Percentiles rank a stretch among this genome's conserved stretches.
These are phyloP conservation scores for Elsinoe fawcettii DNA, from an alignment of 2,329 filamentous ascomycete species.

Conservation along the genomic window DNA sequence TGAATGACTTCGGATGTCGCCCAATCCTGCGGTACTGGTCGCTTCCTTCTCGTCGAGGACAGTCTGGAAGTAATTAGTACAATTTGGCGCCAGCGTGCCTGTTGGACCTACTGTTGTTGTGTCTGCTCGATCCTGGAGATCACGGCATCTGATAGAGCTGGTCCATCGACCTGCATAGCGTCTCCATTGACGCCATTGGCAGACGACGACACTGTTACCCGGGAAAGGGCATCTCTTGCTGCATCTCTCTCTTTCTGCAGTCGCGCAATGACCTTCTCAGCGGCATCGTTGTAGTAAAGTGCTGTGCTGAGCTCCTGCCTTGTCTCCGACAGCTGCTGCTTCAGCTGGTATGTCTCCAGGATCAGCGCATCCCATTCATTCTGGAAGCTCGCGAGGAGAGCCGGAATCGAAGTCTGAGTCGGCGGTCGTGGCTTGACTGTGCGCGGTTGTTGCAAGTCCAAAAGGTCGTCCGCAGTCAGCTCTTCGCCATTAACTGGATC, in stretches of 20 bases:
- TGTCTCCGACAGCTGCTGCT: slow-evolving; percentile 81
- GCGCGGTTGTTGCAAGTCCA: slow-evolving; percentile 76
- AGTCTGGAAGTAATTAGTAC: slow-evolving; percentile 49
- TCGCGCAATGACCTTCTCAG: slow-evolving; percentile 87
- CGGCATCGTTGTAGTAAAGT: slow-evolving; percentile 94
- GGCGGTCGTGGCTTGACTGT: slow-evolving; percentile 84
- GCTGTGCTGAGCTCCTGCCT: slow-evolving; percentile 89
- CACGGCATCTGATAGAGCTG: slow-evolving; percentile 65
- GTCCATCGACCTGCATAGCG: slow-evolving; percentile 85
- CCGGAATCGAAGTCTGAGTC: slow-evolving; percentile 90
- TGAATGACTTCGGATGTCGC: slow-evolving; percentile 65
- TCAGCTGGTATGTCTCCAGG: slow-evolving; percentile 82
- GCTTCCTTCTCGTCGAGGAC: slow-evolving; percentile 82
- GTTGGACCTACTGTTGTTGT: slow-evolving; percentile 62
- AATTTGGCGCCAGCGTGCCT: neutral
- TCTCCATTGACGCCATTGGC: slow-evolving; percentile 55
- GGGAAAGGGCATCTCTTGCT: slow-evolving; percentile 78
- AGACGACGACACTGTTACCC: slow-evolving; percentile 60
- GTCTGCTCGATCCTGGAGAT: slow-evolving; percentile 68
- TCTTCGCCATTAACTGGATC: slow-evolving; percentile 87
- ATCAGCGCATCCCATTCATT: slow-evolving; percentile 97
- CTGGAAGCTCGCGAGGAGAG: slow-evolving; percentile 87
- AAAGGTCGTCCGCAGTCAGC: slow-evolving; percentile 72
- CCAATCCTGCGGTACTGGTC: slow-evolving; percentile 78
- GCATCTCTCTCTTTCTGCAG: slow-evolving; percentile 88